A percentile compares a stretch with the other conserved stretches of the same genome.
Conservation (phyloP, 2,329 filamentous ascomycete species). For the Aureobasidium sp. region DNA sequence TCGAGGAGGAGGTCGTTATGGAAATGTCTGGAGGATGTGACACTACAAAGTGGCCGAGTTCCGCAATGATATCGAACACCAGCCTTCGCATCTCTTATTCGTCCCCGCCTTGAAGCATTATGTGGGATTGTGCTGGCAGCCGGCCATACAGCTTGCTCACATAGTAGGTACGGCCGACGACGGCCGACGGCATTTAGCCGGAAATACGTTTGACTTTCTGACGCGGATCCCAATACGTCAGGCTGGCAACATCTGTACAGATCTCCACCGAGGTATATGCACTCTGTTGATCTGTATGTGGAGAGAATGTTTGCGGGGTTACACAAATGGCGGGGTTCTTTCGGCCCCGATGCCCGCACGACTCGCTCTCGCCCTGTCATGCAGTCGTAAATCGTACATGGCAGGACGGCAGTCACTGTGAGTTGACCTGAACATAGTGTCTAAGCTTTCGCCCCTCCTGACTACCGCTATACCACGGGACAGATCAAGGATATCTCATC, state of each 20-base stretch:
- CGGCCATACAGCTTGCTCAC: too few relatives aligned
- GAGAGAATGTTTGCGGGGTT: slow-evolving; percentile 1
- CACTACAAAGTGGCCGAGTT: background rate
- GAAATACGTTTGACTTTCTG: background rate
- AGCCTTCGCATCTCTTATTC: too few relatives aligned
- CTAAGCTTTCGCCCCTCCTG: background rate
- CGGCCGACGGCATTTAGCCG: background rate
- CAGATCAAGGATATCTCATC: background rate
- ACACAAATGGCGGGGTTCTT: background rate
- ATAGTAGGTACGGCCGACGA: background rate
- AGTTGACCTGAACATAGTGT: background rate
- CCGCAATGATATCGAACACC: background rate
- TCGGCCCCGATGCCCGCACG: background rate
- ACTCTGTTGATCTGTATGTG: background rate
- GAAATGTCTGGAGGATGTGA: background rate
- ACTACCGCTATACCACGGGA: background rate
- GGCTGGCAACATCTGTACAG: background rate
- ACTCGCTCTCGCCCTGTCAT: background rate
- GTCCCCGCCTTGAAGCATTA: background rate
- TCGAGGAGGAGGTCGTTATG: background rate
- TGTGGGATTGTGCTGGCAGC: background rate
- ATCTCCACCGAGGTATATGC: background rate
- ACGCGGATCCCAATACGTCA: background rate
- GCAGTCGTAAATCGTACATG: background rate
- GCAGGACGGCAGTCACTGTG: background rate